These are phyloP conservation scores for Pestalotiopsis sp. DNA, from an alignment of 2,329 filamentous ascomycete genomes.

Conservation along the genomic window DNA sequence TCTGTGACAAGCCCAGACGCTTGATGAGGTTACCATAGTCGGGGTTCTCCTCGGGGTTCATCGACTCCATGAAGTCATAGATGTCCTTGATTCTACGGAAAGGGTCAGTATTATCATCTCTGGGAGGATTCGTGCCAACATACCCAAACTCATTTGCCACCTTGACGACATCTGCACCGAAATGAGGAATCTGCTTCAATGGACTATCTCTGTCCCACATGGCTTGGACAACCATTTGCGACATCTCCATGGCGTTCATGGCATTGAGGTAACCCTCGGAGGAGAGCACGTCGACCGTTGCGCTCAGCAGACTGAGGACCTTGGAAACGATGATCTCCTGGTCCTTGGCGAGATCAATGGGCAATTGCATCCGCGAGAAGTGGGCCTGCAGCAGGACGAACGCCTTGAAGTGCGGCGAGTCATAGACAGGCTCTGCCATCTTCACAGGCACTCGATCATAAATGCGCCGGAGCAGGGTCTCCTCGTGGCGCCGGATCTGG, in stretches of 20 bases:
- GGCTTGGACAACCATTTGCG: constrained; percentile 97
- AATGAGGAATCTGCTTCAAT: constrained; percentile 97
- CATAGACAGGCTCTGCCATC: constrained; percentile 82
- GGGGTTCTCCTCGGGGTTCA: constrained; percentile 92
- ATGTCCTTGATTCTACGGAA: constrained; percentile 79
- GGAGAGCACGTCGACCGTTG: constrained; percentile 91
- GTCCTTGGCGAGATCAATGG: constrained; percentile 93
- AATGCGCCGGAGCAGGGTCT: constrained; percentile 82
- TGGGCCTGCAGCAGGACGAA: constrained; percentile 97
- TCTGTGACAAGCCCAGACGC: constrained; percentile 76
- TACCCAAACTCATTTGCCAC: constrained; percentile 79
- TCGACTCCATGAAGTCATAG: constrained; percentile 97
- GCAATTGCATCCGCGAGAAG: constrained; percentile 95
- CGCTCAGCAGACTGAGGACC: constrained; percentile 84
- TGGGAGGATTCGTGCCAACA: constrained; percentile 32
- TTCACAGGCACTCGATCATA: constrained; percentile 96
- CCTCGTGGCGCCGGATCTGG: constrained; percentile 91
- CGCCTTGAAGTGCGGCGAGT: constrained; percentile 97
- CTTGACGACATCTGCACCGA: constrained; percentile 80
- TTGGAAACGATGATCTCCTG: constrained; percentile 87
- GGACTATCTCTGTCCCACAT: constrained; percentile 99
- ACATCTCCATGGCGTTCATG: constrained; percentile 99
- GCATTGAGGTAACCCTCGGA: constrained; percentile 96
- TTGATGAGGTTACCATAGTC: constrained; percentile 79
- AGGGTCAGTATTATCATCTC: constrained; percentile 22